Percentiles rank a stretch among this genome's conserved stretches.
Conservation (phyloP, 1,284 basidiomycete genomes). For the Leccinum fallax region DNA sequence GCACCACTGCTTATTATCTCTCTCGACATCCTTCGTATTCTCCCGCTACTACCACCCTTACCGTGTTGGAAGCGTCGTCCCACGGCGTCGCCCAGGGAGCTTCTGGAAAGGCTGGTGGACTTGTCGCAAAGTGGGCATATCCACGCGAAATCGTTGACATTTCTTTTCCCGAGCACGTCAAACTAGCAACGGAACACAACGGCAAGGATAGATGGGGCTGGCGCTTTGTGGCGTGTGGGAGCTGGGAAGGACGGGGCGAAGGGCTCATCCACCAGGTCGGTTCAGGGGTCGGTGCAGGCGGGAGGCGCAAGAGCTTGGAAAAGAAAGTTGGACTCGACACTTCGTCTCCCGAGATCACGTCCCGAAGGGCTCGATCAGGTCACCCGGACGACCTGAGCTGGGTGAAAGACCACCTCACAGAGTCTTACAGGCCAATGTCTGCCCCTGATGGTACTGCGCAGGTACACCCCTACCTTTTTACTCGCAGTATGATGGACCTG, state of each 20-base stretch:
- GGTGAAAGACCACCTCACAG: slow-evolving; percentile 61
- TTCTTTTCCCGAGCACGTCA: slow-evolving; percentile 80
- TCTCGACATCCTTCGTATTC: slow-evolving; percentile 55
- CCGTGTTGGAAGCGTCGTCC: slow-evolving; percentile 76
- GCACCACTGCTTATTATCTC: slow-evolving; percentile 84
- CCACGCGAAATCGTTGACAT: slow-evolving; percentile 76
- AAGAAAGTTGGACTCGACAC: slow-evolving; percentile 53
- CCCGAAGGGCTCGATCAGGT: slow-evolving; percentile 36
- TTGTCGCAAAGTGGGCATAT: slow-evolving; percentile 85
- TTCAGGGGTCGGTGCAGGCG: slow-evolving; percentile 34
- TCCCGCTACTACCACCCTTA: slow-evolving; percentile 47
- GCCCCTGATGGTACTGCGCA: slow-evolving; percentile 67
- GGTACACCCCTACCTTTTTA: slow-evolving; percentile 82
- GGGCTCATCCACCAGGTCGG: slow-evolving; percentile 24
- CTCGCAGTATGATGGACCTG: slow-evolving; percentile 72
- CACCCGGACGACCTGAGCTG: slow-evolving; percentile 65
- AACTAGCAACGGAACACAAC: slow-evolving; percentile 73
- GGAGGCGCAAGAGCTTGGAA: slow-evolving; percentile 50
- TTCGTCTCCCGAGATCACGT: slow-evolving; percentile 7
- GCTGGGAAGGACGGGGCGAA: slow-evolving; percentile 65
- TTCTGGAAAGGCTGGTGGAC: slow-evolving; percentile 89
- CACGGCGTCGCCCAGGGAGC: slow-evolving; percentile 74
- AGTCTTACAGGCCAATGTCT: slow-evolving; percentile 63
- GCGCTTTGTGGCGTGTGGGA: slow-evolving; percentile 64
- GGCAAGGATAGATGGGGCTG: slow-evolving; percentile 85